Evolutionary conservation across 1,284 basidiomycete genomes (phyloP).

Genomic region (Apiotrichum gracile): DNA sequence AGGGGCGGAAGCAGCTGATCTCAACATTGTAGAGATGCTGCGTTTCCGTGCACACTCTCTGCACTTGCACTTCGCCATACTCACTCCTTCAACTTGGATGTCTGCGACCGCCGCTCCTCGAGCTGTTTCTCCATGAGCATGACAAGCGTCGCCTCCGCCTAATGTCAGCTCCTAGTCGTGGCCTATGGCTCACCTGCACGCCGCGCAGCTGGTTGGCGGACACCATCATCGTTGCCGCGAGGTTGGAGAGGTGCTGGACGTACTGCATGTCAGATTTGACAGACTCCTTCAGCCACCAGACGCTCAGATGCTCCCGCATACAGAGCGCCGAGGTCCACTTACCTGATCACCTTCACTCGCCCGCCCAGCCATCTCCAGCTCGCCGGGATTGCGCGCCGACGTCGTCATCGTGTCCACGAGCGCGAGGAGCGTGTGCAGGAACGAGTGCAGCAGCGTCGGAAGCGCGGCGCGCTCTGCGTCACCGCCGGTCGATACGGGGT

Average conservation of each 20-base stretch:
- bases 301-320: no score
- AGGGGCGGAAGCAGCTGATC: no score
- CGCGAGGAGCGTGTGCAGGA: conserved; percentile 39
- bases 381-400: conserved; percentile 35
- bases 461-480: conserved; percentile 19
- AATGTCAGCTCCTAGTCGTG: background rate
- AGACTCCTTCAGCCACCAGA: background rate
- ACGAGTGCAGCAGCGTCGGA: conserved; percentile 35
- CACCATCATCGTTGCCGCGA: conserved; percentile 43
- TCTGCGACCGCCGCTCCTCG: conserved; percentile 29
- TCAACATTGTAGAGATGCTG: background rate
- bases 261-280: conserved; percentile 24
- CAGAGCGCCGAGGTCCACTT: no score
- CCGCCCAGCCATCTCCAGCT: conserved; percentile 28
- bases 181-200: conserved; percentile 22
- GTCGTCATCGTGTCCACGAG: conserved; percentile 36
- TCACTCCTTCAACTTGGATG: conserved; percentile 25
- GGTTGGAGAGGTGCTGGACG: conserved; percentile 41
- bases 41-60: no score
- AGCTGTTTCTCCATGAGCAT: conserved; percentile 43
- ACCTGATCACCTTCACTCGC: conserved; percentile 43
- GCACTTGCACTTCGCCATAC: background rate
- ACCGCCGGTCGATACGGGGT: conserved; percentile 15
- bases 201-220: conserved; percentile 37
- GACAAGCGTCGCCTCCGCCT: conserved; percentile 42